Percentiles rank a stretch among this genome's conserved stretches.
Conservation (phyloP, 306 rosid species). For the Vigna angularis region DNA sequence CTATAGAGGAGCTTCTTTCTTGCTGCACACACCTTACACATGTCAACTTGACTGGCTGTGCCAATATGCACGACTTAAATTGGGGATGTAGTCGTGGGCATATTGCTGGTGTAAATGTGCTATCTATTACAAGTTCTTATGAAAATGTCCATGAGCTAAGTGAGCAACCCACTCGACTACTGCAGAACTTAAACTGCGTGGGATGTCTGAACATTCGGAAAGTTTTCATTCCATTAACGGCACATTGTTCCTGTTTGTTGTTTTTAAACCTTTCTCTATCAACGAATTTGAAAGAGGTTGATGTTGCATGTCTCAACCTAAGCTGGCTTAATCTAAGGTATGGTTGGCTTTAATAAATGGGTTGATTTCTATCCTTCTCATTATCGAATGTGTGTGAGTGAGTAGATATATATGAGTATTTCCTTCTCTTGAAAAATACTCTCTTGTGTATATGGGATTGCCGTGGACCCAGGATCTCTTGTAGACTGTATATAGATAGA, state of each 20-base stretch:
- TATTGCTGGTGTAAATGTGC: constrained; percentile 41
- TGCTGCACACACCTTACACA: constrained; percentile 90
- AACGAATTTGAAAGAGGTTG: constrained; percentile 83
- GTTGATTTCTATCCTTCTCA: constrained; percentile 23
- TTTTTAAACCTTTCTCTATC: constrained; percentile 87
- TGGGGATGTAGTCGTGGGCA: constrained; percentile 68
- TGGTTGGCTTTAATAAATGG: constrained; percentile 13
- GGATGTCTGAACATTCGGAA: constrained; percentile 92
- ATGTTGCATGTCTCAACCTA: constrained; percentile 87
- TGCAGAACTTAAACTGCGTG: constrained; percentile 91
- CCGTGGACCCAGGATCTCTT: too few relatives aligned
- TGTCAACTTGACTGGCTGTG: constrained; percentile 98
- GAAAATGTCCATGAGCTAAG: constrained; percentile 52
- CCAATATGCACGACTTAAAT: constrained; percentile 92
- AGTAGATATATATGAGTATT: too few relatives aligned
- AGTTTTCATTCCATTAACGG: constrained; percentile 84
- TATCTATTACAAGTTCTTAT: constrained; percentile 49
- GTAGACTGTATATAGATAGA: too few relatives aligned
- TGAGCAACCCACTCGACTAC: constrained; percentile 72
- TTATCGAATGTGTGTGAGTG: too few relatives aligned
- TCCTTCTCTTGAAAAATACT: too few relatives aligned
- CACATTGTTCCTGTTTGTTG: constrained; percentile 73
- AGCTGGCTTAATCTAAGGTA: constrained; percentile 93
- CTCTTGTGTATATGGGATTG: too few relatives aligned
- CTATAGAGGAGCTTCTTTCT: constrained; percentile 97